Base-by-base conservation (phyloP, 352 stramenopile genomes). In the Aphanomyces cochlioides region DNA sequence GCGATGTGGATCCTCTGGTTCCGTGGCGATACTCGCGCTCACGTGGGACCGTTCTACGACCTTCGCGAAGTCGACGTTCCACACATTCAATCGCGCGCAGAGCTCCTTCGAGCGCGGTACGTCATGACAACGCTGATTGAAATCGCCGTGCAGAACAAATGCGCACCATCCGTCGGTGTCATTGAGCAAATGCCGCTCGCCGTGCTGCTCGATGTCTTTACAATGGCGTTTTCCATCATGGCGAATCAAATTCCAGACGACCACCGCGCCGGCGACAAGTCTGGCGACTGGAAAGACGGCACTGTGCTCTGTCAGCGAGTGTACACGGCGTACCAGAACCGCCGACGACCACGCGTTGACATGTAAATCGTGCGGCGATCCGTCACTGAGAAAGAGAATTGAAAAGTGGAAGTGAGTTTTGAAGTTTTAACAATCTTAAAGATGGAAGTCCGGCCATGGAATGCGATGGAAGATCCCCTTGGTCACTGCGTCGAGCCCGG, bases 81-180 rank as follows among this genome's bases (percentile, higher is more conserved):
- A 12, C 43, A n/a, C 50, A 36, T 58, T 58, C 50, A 58, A 19
- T 58, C 50, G 1, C 21, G 50, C 50, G 50, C 50, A 12, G 50
- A 58, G 50, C 50, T 58, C 15, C 21, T 58, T 8, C 50, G 50
- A 12, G 50, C 50, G 50, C 50, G 50, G 50, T 58, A 19, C 7
- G 21, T 36, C 15, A 58, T 58, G 15, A 58, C 43, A n/a, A 58
- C 15, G 50, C 50, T 58, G 50, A 58, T 58, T 58, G 50, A 58
- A 28, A 19, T 58, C 7, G 50, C 50, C 15, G 17, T 50, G 10
- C 10, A 50, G 43, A 12, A 50, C 43, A 50, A 50, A n/a, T 50
- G 43, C 43, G 43, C 43, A 12, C 10, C 43, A 0, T 58, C 15
- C 17, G 17, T 36, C 36, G 15, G 50, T 17, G 50, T 58, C 17